Conservation (phyloP, 148 eudicot species). For the Rhododendron simsii region DNA sequence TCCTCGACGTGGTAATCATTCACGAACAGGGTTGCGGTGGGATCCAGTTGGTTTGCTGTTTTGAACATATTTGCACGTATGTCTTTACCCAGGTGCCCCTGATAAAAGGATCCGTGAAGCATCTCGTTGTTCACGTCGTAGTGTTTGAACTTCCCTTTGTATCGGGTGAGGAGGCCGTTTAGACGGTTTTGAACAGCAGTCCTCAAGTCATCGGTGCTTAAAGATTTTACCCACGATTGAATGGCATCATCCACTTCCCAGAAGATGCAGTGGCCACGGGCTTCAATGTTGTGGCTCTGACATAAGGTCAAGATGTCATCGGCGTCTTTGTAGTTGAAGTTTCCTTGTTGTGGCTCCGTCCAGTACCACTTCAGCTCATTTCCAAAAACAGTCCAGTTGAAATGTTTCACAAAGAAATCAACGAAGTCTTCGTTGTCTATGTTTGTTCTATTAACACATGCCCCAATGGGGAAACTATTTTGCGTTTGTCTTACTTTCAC, state of each 20-base stretch:
- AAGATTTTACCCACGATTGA: conserved; percentile 60
- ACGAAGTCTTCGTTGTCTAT: conserved; percentile 90
- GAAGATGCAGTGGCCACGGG: conserved; percentile 92
- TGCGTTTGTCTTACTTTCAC: conserved; percentile 64
- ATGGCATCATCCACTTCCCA: conserved; percentile 76
- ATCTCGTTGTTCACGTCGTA: conserved; percentile 96
- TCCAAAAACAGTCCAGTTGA: conserved; percentile 92
- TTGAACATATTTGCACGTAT: conserved; percentile 75
- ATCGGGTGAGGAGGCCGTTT: conserved; percentile 68
- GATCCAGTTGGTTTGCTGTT: conserved; percentile 70
- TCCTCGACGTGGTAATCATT: conserved; percentile 92
- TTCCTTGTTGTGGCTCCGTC: conserved; percentile 83
- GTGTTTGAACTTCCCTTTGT: conserved; percentile 87
- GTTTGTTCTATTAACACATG: conserved; percentile 68
- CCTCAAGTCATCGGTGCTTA: conserved; percentile 43
- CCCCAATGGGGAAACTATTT: conserved; percentile 76
- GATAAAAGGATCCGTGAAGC: conserved; percentile 89
- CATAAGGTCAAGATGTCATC: conserved; percentile 77
- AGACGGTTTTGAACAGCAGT: conserved; percentile 72
- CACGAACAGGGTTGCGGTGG: conserved; percentile 61
- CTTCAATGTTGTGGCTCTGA: conserved; percentile 46
- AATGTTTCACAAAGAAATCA: conserved; percentile 64
- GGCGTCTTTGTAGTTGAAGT: conserved; percentile 74
- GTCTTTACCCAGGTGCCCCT: conserved; percentile 66
- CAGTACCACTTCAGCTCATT: conserved; percentile 95